Conservation (phyloP, 176 grass and related monocot genomes). For the Oryza australiensis region DNA sequence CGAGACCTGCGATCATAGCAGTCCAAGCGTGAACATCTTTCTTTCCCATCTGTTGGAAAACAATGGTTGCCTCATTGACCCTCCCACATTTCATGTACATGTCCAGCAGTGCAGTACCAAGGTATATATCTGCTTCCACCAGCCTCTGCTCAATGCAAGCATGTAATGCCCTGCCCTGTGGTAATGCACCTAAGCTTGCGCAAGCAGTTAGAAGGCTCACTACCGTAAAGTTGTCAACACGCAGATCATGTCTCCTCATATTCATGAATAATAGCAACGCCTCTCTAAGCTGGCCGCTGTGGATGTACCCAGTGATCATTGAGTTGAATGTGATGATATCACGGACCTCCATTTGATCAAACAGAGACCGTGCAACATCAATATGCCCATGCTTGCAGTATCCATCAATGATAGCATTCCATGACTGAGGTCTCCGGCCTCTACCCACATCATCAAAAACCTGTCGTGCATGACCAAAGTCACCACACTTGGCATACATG, state of each 20-base stretch:
- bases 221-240: slow-evolving; percentile 29
- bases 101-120: slow-evolving; percentile 68
- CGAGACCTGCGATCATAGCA: slow-evolving; percentile 58
- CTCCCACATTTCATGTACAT: slow-evolving; percentile 86
- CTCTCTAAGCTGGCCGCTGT: slow-evolving; percentile 53
- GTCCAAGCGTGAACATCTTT: slow-evolving; percentile 65
- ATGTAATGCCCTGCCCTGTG: slow-evolving; percentile 62
- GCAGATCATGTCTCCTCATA: slow-evolving; percentile 30
- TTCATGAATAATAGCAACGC: slow-evolving; percentile 51
- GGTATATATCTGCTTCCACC: slow-evolving; percentile 55
- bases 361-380: slow-evolving; percentile 49
- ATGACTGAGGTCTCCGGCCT: slow-evolving; percentile 43
- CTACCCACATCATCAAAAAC: slow-evolving; percentile 52
- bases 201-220: slow-evolving; percentile 72
- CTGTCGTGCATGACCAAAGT: slow-evolving; percentile 40
- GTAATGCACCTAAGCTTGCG: slow-evolving; percentile 71
- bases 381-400: slow-evolving; percentile 58
- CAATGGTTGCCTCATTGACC: slow-evolving; percentile 46
- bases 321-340: slow-evolving; percentile 76
- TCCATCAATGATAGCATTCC: slow-evolving; percentile 79
- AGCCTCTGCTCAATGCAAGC: slow-evolving; percentile 56
- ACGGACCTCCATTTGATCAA: slow-evolving; percentile 54
- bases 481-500: slow-evolving; percentile 76
- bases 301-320: slow-evolving; percentile 76
- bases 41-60: slow-evolving; percentile 47